A percentile compares a stretch with the other conserved stretches of the same genome.
phyloP scores from a whole-genome alignment of 768 basidiomycete genomes.

The Kwoniella bestiolae region DNA sequence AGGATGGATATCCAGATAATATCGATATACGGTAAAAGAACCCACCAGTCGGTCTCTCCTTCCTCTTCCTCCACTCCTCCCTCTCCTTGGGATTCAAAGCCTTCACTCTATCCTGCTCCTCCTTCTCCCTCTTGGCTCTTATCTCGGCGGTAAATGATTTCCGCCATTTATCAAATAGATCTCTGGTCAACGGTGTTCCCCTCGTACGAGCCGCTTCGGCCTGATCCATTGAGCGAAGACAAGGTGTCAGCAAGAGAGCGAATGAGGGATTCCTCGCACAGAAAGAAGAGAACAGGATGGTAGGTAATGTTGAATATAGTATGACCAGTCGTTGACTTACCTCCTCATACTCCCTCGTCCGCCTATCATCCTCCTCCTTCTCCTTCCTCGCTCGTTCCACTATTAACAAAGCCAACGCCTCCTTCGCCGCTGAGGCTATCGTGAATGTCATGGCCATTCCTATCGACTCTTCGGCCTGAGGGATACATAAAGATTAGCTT shows the following conservation, averaged over 20 bases:
- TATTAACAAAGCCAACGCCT: conserved; percentile 71
- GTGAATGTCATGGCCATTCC: conserved; percentile 97
- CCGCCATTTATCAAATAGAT: conserved; percentile 82
- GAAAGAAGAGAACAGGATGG: conserved; percentile 22
- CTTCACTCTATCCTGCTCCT: conserved; percentile 79
- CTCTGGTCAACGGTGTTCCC: conserved; percentile 87
- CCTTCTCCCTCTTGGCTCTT: conserved; percentile 64
- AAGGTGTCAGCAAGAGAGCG: not conserved
- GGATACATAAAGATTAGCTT: no score
- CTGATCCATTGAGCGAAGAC: conserved; percentile 59
- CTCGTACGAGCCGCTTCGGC: conserved; percentile 83
- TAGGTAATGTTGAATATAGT: no score
- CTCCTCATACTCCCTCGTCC: conserved; percentile 72
- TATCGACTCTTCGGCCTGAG: conserved; percentile 52
- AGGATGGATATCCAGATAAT: no score
- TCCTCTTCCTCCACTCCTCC: conserved; percentile 76
- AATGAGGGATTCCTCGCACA: no score
- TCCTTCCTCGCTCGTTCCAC: conserved; percentile 64
- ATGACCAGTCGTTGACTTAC: conserved; percentile 62
- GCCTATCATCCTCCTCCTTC: conserved; percentile 72
- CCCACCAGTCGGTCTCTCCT: conserved; percentile 71
- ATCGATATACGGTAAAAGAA: conserved; percentile 5
- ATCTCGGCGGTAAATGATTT: conserved; percentile 74
- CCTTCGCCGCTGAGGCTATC: conserved; percentile 80
- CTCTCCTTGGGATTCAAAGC: conserved; percentile 75